Base-by-base conservation (phyloP, 768 basidiomycete species). In the Naematelia aurantialba region DNA sequence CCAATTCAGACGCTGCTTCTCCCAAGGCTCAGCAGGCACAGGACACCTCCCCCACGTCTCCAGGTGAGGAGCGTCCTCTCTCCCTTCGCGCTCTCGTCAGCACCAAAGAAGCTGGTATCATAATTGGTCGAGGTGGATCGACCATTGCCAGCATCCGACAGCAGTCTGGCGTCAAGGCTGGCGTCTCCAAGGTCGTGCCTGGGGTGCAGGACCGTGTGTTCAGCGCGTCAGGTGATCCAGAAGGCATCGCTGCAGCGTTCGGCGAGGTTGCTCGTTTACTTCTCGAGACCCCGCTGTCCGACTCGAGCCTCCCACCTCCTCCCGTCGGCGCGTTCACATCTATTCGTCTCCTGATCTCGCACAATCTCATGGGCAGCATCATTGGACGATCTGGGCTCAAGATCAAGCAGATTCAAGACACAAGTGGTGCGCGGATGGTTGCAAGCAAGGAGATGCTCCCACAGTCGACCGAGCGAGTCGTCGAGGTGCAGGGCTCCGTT, bases 361-460 rank as follows among this genome's bases (percentile, higher is more conserved):
- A 99, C 81, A 94, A 97, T 79, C 83, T 99, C 67, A 99, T 99
- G 96, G 96, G 96, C 54, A 92, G 91, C 61, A 89, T 99, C 81
- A 97, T 98, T 70, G 96, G 96, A 68, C 88, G 93, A 65, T 88
- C 81, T 55, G 96, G 96, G 68, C 85, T 90, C 77, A 97, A 96
- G 85, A 98, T 99, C 79, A 97, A 98, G 81, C 89, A 91, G 73
- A 98, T 99, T 76, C 96, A 99, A 77, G 94, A 97, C 78, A 81
- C 83, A 48, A 94, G 94, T 39, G 91, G 92, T 52, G 92, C 91
- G 19, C 88, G 96, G 56, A 99, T 99, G 93, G 88, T 97, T 56
- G 96, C 96, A 45, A 89, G 90, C 61, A 98, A 98, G 79, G 96
- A 98, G 74, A 97, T 98, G 89, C 84, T 99, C 46, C 93, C 96